Evolutionary conservation across 192 early-diverging fungal species (phyloP), one percentile per base, ranked within the genome.

Genomic region (Podila epicladia): DNA sequence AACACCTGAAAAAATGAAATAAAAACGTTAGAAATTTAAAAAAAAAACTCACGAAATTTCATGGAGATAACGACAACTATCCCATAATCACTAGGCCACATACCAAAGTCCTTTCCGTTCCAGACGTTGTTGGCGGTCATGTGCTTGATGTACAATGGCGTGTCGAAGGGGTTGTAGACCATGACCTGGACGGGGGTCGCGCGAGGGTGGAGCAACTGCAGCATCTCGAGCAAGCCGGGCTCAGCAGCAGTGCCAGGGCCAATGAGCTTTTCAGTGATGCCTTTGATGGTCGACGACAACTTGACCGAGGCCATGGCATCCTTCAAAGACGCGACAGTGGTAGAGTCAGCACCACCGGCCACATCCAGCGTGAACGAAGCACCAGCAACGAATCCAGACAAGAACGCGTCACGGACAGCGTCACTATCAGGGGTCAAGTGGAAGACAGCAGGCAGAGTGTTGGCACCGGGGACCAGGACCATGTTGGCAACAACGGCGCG

Each of bases 151-250:
- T 69, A 71, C 12, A 90, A 58, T 28, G 77, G 73, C 33, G 87
- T 76, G 53, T 82, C 82, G 74, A 90, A 90, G 32, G 89, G 89
- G 72, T 90, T 86, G 38, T 84, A 82, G 53, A 90, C 82, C 28
- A 77, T 73, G 35, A 90, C 87, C 31, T 83, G 72, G 50, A 84
- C 84, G 58, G 70, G 70, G 7, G 77, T 73, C 29, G 5, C 11
- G 55, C 77, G 77, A 5, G 49, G 28, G 24, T 61, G 20, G 28
- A 33, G 45, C 19, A 65, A 8, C 51, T 80, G 71, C 45, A 73
- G 29, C 77, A 80, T 80, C 22, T 68, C 64, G n/a, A 41, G 24
- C n/a, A 73, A 9, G 38, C 63, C 50, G 24, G 77, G 62, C 57
- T 53, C 28, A n/a, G 77, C 69, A 65, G 80, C 66, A 49, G 58